A percentile compares a stretch with the other conserved stretches of the same genome.
These are phyloP conservation scores for Cyberlindnera subsufficiens DNA, from an alignment of 805 yeast species.

Conservation along the genomic window DNA sequence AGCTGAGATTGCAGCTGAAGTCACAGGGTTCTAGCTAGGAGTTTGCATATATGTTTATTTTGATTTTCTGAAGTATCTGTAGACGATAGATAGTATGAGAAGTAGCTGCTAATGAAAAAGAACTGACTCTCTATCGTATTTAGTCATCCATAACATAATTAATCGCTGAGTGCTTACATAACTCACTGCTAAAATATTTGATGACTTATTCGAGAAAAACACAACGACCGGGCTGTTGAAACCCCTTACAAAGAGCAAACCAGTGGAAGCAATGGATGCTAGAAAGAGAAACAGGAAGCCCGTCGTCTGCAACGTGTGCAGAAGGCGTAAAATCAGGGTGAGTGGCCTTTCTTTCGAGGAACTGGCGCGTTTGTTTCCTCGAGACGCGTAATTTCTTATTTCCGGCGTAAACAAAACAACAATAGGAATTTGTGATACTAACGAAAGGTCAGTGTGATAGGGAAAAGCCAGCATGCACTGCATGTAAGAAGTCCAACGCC, in stretches of 20 bases:
- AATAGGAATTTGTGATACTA: neutral
- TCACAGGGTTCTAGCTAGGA: neutral
- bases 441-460: conserved; percentile 22
- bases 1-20: conserved; percentile 4
- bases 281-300: conserved; percentile 19
- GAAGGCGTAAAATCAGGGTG: conserved; percentile 25
- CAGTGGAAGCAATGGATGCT: conserved; percentile 2
- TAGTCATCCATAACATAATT: no score
- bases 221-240: no score
- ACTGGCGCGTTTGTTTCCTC: neutral
- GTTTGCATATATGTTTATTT: neutral
- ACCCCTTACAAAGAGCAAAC: neutral
- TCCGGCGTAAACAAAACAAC: conserved; percentile 1
- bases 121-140: no score
- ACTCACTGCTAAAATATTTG: no score
- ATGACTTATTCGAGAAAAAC: no score
- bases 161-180: no score
- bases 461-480: conserved; percentile 20
- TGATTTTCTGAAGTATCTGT: no score
- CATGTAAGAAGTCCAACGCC: conserved; percentile 22
- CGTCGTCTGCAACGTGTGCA: conserved; percentile 25
- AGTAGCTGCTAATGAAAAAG: no score
- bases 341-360: conserved; percentile 5
- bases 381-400: conserved; percentile 5
- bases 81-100: no score